Conservation (phyloP, 2,329 filamentous ascomycete species). For the Myotisia sp. region DNA sequence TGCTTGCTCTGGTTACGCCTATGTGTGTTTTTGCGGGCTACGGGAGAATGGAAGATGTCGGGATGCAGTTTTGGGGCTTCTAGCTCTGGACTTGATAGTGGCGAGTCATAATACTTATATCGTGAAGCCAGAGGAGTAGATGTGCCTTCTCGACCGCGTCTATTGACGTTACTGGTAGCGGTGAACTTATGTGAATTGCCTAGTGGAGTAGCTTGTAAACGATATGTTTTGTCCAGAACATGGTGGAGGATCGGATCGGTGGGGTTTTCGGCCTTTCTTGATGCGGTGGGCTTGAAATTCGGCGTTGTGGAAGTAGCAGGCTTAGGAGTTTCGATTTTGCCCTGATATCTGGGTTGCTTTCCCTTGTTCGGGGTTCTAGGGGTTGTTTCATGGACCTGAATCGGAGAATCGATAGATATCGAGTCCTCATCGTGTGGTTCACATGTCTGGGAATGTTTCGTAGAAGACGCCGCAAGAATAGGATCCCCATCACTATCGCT, state of each 20-base stretch:
- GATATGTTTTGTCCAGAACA: conserved; percentile 90
- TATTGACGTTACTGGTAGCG: conserved; percentile 8
- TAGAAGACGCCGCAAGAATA: conserved; percentile 14
- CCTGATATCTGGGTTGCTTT: conserved; percentile 12
- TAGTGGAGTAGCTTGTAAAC: conserved; percentile 80
- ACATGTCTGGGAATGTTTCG: conserved; percentile 59
- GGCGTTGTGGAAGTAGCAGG: conserved; percentile 43
- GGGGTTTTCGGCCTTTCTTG: conserved; percentile 27
- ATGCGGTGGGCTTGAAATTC: conserved; percentile 28
- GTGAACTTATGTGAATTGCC: conserved; percentile 16
- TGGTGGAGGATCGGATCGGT: conserved; percentile 71
- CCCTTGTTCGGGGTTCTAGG: conserved; percentile 25
- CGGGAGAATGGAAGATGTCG: conserved; percentile 70
- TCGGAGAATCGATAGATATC: conserved; percentile 23
- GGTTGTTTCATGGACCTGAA: conserved; percentile 16
- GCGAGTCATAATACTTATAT: conserved; percentile 31
- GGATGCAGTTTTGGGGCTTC: conserved; percentile 69
- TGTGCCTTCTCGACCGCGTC: conserved; percentile 10
- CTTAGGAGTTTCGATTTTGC: conserved; percentile 46
- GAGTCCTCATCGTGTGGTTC: conserved; percentile 48
- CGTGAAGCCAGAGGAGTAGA: conserved; percentile 17
- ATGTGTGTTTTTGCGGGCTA: conserved; percentile 26
- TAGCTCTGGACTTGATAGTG: conserved; percentile 61
- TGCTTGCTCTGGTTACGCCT: conserved; percentile 28
- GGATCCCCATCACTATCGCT: background rate